Evolutionary conservation across 352 stramenopile genomes (phyloP).

Genomic region (Phytophthora sansomeana): DNA sequence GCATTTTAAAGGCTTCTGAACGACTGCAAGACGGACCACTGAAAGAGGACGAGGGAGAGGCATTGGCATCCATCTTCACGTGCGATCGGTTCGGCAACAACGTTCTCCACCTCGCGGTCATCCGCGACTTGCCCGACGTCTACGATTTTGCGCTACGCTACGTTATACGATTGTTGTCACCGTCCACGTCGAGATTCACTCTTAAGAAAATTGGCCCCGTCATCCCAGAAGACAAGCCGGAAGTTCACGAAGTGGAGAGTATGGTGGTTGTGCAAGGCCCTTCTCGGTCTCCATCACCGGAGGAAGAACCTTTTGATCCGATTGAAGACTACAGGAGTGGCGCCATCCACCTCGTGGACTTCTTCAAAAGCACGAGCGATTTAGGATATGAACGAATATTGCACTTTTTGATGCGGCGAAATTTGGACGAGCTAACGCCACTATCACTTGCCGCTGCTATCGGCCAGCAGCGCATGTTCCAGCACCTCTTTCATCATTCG

Average conservation of each 20-base stretch:
- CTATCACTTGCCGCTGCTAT: slow-evolving; percentile 65
- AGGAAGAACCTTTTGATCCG: not conserved
- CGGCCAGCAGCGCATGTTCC: slow-evolving; percentile 62
- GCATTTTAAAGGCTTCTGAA: slow-evolving; percentile 46
- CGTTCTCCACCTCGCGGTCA: slow-evolving; percentile 62
- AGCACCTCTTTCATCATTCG: slow-evolving; percentile 59
- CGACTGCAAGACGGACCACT: slow-evolving; percentile 22
- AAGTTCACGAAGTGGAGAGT: slow-evolving; percentile 25
- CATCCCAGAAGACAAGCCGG: slow-evolving; percentile 7
- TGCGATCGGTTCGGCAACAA: slow-evolving; percentile 70
- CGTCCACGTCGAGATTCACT: not conserved
- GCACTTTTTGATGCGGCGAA: slow-evolving; percentile 55
- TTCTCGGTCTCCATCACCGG: not conserved
- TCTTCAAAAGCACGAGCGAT: slow-evolving; percentile 44
- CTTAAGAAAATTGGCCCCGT: slow-evolving; percentile 3
- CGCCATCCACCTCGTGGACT: slow-evolving; percentile 39
- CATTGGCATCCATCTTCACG: slow-evolving; percentile 52
- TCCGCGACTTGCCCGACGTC: slow-evolving; percentile 62
- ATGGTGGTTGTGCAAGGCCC: slow-evolving; percentile 11
- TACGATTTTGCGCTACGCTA: slow-evolving; percentile 67
- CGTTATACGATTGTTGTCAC: slow-evolving; percentile 48
- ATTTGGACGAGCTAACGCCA: slow-evolving; percentile 60
- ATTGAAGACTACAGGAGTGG: slow-evolving; percentile 9
- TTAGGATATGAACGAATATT: slow-evolving; percentile 42
- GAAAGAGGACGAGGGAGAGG: slow-evolving; percentile 11